Evolutionary conservation across 2,329 filamentous ascomycete genomes (phyloP).

Genomic region (Venturia carpophila): DNA sequence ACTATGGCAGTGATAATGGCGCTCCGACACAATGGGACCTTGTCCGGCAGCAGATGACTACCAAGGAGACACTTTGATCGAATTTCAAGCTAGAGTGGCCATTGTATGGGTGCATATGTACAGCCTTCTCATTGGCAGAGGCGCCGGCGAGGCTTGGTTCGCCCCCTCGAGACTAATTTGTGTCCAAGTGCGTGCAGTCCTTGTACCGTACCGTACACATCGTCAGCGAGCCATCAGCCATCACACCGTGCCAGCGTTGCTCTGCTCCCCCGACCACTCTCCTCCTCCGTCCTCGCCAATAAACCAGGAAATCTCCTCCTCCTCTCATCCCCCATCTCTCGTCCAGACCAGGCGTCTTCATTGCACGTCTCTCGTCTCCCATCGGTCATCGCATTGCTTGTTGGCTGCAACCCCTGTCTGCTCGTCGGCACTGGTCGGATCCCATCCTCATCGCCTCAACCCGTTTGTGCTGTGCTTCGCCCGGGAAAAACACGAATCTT

Average conservation of each 20-base stretch:
- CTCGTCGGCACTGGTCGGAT: slow-evolving; percentile 1
- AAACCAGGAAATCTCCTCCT: too few species aligned
- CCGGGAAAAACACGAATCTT: neutral
- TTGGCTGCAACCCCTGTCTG: neutral
- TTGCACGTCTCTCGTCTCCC: neutral
- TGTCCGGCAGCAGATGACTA: neutral
- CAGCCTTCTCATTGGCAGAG: neutral
- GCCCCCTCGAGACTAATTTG: neutral
- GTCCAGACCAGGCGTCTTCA: neutral
- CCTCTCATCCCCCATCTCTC: neutral
- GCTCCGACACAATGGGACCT: neutral
- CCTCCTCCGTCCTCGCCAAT: neutral
- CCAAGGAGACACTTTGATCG: neutral
- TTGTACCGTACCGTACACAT: neutral
- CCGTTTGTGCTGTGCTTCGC: neutral
- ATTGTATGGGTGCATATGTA: neutral
- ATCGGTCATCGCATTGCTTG: neutral
- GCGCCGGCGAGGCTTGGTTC: neutral
- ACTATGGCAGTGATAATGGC: too few species aligned
- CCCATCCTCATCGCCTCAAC: neutral
- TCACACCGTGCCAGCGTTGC: neutral
- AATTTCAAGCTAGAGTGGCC: neutral
- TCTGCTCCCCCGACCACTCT: neutral
- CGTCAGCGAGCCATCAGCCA: slow-evolving; percentile 6
- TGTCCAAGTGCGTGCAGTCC: neutral